phyloP scores from a whole-genome alignment of 495 filamentous ascomycete species.

The Tuber calosporum region DNA sequence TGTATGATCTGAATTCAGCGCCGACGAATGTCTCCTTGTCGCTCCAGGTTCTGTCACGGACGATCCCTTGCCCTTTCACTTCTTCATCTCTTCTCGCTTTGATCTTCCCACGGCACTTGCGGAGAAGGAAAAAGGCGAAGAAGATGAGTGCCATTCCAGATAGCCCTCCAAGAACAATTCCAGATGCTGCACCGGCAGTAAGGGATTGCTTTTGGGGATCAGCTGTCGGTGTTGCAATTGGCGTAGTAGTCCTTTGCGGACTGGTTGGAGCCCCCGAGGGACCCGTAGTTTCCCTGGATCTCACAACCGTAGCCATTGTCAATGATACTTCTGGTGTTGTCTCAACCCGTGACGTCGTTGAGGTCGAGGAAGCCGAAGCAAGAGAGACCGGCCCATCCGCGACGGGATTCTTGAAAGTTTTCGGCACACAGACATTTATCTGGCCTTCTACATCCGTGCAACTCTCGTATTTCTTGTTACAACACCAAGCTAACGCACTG shows the following conservation, averaged over 20 bases:
- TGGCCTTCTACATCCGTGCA: constrained; percentile 7
- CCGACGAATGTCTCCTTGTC: background rate
- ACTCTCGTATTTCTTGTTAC: constrained; percentile 18
- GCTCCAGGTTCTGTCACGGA: background rate
- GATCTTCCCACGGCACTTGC: background rate
- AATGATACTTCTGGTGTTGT: background rate
- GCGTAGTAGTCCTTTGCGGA: background rate
- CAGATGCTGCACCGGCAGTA: background rate
- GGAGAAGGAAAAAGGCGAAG: background rate
- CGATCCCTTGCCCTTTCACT: background rate
- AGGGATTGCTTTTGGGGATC: background rate
- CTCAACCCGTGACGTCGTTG: background rate
- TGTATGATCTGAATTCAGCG: background rate
- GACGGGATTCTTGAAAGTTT: constrained; percentile 11
- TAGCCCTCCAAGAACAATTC: background rate
- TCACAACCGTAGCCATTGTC: background rate
- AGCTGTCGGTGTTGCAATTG: background rate
- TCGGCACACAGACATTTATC: constrained; percentile 9
- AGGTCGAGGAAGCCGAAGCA: background rate
- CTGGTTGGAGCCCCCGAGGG: background rate
- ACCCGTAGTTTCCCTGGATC: background rate
- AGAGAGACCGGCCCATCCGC: constrained; percentile 9
- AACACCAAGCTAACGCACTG: constrained; percentile 8
- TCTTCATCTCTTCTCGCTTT: background rate
- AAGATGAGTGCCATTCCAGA: background rate